Evolutionary conservation across 31 red algal genomes (phyloP).

Genomic region (Odonthalia washingtoniensis): DNA sequence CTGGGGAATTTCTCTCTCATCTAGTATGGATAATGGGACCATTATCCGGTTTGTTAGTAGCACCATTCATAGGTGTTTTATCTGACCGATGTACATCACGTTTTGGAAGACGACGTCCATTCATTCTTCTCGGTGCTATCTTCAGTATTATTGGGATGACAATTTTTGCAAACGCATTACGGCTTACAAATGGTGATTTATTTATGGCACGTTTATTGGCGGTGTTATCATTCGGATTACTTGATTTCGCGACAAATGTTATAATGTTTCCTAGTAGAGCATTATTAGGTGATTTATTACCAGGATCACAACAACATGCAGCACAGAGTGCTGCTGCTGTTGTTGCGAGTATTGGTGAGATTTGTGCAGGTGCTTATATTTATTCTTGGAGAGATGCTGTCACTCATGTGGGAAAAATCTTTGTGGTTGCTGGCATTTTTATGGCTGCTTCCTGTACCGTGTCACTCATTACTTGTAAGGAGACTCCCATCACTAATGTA

Average conservation of each 20-base stretch:
- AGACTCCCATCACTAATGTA: conserved; percentile 31
- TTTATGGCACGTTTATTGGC: conserved; percentile 57
- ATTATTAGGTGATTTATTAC: conserved; percentile 79
- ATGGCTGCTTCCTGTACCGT: conserved; percentile 46
- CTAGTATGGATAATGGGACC: conserved; percentile 84
- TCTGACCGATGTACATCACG: conserved; percentile 74
- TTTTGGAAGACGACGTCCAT: conserved; percentile 83
- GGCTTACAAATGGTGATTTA: conserved; percentile 40
- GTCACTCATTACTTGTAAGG: conserved; percentile 57
- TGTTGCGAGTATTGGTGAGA: conserved; percentile 68
- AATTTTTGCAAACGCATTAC: conserved; percentile 59
- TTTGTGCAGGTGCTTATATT: conserved; percentile 66
- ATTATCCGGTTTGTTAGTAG: conserved; percentile 71
- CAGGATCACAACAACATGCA: conserved; percentile 65
- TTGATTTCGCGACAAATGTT: conserved; percentile 82
- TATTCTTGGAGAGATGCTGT: conserved; percentile 74
- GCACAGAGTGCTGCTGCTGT: conserved; percentile 78
- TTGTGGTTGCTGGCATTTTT: conserved; percentile 51
- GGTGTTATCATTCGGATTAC: conserved; percentile 62
- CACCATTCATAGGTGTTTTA: conserved; percentile 77
- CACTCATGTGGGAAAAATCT: conserved; percentile 44
- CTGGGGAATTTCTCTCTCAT: conserved; percentile 67
- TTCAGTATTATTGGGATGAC: conserved; percentile 76
- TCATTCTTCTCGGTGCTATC: conserved; percentile 63
- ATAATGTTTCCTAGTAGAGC: conserved; percentile 86